A percentile compares a stretch with the other conserved stretches of the same genome.
Evolutionary conservation across 441 rosid species (phyloP).

Genomic region (Viola pubescens): DNA sequence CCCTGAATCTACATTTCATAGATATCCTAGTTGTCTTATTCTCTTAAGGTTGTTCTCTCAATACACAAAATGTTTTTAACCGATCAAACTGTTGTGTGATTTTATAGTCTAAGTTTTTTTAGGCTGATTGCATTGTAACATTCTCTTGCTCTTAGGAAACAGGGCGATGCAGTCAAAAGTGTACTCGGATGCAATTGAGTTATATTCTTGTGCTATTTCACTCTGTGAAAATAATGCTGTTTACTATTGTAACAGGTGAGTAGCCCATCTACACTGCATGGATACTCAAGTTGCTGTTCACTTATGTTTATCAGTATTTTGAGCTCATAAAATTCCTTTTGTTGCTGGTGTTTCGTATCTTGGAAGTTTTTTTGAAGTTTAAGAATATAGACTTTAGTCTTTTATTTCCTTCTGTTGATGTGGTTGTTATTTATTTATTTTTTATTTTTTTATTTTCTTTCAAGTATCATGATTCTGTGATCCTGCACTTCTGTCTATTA

Average conservation of each 20-base stretch:
- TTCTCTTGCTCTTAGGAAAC: constrained; percentile 54
- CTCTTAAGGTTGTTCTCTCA: not conserved
- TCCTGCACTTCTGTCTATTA: too few species aligned
- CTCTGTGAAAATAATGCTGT: constrained; percentile 62
- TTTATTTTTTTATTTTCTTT: too few species aligned
- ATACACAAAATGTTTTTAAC: too few species aligned
- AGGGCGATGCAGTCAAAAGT: constrained; percentile 62
- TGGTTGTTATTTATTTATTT: too few species aligned
- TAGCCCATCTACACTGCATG: too few species aligned
- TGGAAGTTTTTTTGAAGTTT: not conserved
- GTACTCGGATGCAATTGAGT: constrained; percentile 56
- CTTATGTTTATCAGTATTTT: too few species aligned
- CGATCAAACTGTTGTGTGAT: not conserved
- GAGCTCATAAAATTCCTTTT: too few species aligned
- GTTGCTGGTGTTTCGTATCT: too few species aligned
- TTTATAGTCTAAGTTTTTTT: constrained; percentile 7
- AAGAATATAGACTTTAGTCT: too few species aligned
- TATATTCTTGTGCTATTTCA: constrained; percentile 69
- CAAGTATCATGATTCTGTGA: too few species aligned
- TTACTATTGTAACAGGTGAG: constrained; percentile 80
- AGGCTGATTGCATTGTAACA: constrained; percentile 19
- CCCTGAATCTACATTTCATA: not conserved
- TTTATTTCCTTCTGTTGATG: too few species aligned
- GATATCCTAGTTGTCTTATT: not conserved
- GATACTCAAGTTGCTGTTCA: too few species aligned